These are phyloP conservation scores for Pisolithus tinctorius DNA, from an alignment of 768 basidiomycete species.

Conservation along the genomic window DNA sequence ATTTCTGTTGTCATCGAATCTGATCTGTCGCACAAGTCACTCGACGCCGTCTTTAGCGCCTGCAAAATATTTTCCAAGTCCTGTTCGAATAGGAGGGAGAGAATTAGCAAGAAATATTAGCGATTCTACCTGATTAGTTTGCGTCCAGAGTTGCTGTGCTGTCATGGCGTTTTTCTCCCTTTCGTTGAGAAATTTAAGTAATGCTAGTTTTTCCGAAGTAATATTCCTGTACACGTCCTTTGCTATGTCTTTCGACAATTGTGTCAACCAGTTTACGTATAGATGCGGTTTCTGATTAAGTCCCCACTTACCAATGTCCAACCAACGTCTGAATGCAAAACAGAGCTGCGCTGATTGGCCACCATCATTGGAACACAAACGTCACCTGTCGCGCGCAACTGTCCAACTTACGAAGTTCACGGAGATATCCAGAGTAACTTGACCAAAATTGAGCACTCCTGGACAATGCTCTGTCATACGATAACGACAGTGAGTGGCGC, in stretches of 20 bases:
- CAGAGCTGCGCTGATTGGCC: conserved; percentile 59
- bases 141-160: conserved; percentile 26
- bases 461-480: conserved; percentile 50
- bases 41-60: conserved; percentile 13
- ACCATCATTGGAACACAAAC: conserved; percentile 1
- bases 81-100: conserved; percentile 9
- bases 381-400: not conserved
- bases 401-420: conserved; percentile 60
- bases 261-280: conserved; percentile 5
- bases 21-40: conserved; percentile 15
- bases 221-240: conserved; percentile 61
- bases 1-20: conserved; percentile 12
- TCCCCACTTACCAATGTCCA: conserved; percentile 56
- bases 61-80: conserved; percentile 23
- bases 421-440: conserved; percentile 76
- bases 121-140: conserved; percentile 16
- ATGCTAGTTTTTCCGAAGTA: conserved; percentile 47
- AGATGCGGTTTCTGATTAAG: not conserved
- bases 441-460: conserved; percentile 82
- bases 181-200: conserved; percentile 40
- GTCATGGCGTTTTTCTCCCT: conserved; percentile 35
- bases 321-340: conserved; percentile 65
- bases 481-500: conserved; percentile 1
- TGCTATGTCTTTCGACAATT: conserved; percentile 42
- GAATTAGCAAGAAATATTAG: conserved; percentile 1